Percentiles rank a stretch among this genome's conserved stretches.
phyloP scores from a whole-genome alignment of 2,329 filamentous ascomycete species.

The Fusarium clavum region DNA sequence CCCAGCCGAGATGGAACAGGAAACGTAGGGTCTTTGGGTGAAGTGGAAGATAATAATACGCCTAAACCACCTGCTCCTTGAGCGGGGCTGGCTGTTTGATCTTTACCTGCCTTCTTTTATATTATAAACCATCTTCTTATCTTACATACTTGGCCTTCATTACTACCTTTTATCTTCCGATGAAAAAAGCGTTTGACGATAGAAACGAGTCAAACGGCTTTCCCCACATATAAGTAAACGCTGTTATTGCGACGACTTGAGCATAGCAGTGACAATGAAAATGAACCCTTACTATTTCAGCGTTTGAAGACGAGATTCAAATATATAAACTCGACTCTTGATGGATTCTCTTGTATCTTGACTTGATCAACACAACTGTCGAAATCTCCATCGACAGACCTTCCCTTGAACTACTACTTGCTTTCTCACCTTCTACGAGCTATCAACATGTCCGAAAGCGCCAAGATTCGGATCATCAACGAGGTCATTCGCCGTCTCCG shows the following conservation, averaged over 20 bases:
- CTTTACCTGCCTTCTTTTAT: background rate
- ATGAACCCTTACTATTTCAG: background rate
- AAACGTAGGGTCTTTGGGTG: background rate
- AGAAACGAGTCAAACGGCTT: constrained; percentile 1
- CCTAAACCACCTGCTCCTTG: background rate
- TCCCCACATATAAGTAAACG: background rate
- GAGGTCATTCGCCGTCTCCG: constrained; percentile 19
- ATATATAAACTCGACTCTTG: background rate
- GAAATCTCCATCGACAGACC: background rate
- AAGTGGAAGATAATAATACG: background rate
- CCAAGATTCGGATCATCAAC: background rate
- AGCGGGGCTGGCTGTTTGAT: background rate
- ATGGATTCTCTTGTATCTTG: background rate
- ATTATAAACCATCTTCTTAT: background rate
- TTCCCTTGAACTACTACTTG: background rate
- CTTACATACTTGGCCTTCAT: background rate
- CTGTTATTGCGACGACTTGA: background rate
- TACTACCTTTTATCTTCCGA: background rate
- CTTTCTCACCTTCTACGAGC: background rate
- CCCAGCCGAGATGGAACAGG: background rate
- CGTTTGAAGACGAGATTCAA: background rate
- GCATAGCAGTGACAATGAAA: background rate
- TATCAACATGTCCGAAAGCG: constrained; percentile 3
- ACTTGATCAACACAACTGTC: constrained; percentile 13
- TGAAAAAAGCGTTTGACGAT: background rate